Base-by-base conservation (phyloP, 1,139 yeast species). In the Meyerozyma sp. region DNA sequence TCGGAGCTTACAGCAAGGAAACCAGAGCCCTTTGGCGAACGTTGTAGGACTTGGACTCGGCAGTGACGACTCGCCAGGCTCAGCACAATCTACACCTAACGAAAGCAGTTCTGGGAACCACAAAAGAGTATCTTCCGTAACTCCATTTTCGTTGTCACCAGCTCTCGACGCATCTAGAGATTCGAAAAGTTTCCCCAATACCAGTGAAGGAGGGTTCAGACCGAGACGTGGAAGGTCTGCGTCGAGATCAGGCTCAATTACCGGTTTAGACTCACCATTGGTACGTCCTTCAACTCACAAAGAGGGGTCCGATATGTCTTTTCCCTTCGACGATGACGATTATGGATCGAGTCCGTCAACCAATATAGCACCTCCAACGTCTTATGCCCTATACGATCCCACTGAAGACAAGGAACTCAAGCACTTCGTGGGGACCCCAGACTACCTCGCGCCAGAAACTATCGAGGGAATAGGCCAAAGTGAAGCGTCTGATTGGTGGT, bases 401-500 rank as follows among this genome's bases (percentile, higher is more conserved):
- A 73, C 75, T 29, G 77, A 73, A 41, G 67, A 73, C 29, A 73
- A 76, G 44, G 66, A 62, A 18, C 50, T 59, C 29, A 68, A 67
- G 42, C 79, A 77, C 51, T 91, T 93, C 57, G 96, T 90, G 32
- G 99, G 99, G 0, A 94, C 99, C 0, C 98, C 99, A 0, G 99
- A 94, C 59, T 94, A 94, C 62, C 75, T 94, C 36, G 95, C 99
- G 0, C 99, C 99, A 0, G 99, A 94, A 59, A 91, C 97, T 0
- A 89, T 94, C 49, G 72, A 78, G 40, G 98, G 98, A 28, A 73
- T 75, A 6, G 88, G 89, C 0, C 97, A 93, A 60, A 89, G 84
- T 49, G 93, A 84, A 53, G 79, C 84, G 38, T 83, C 95, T 32
- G 99, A 94, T 68, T 94, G 98, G 98, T 94, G 98, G 98, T 88